Evolutionary conservation across 1,284 basidiomycete genomes (phyloP).

Genomic region (Ustilago vetiveriae): DNA sequence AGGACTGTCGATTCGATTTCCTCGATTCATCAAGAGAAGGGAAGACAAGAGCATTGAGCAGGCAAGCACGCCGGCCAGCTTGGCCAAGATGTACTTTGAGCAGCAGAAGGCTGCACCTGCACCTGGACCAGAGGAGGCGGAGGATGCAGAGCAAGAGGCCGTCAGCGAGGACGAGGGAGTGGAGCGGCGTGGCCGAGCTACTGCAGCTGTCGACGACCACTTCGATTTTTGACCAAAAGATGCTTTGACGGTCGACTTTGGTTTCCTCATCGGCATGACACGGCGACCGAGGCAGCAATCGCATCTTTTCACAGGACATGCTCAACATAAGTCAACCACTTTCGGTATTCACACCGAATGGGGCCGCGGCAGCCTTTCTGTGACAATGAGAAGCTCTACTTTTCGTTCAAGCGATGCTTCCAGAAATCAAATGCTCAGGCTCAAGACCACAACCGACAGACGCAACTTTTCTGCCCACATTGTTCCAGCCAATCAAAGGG

Average conservation of each 20-base stretch:
- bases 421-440: too few species aligned
- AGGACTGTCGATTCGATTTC: conserved; percentile 71
- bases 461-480: too few species aligned
- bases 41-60: conserved; percentile 57
- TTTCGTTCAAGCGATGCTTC: too few species aligned
- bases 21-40: conserved; percentile 66
- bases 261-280: too few species aligned
- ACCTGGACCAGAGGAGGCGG: conserved; percentile 14
- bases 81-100: conserved; percentile 57
- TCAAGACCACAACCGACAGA: too few species aligned
- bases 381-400: too few species aligned
- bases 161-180: conserved; percentile 15
- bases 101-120: conserved; percentile 47
- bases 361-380: background rate
- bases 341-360: background rate
- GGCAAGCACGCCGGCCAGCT: conserved; percentile 47
- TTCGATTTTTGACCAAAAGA: conserved; percentile 21
- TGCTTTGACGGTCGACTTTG: too few species aligned
- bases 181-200: background rate
- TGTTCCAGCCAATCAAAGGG: too few species aligned
- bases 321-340: background rate
- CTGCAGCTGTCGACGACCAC: conserved; percentile 14
- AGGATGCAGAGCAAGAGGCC: conserved; percentile 10
- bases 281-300: too few species aligned
- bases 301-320: background rate